Evolutionary conservation across 495 filamentous ascomycete genomes (phyloP), one percentile per base, ranked within the genome.

Genomic region (Penicillium soppii): DNA sequence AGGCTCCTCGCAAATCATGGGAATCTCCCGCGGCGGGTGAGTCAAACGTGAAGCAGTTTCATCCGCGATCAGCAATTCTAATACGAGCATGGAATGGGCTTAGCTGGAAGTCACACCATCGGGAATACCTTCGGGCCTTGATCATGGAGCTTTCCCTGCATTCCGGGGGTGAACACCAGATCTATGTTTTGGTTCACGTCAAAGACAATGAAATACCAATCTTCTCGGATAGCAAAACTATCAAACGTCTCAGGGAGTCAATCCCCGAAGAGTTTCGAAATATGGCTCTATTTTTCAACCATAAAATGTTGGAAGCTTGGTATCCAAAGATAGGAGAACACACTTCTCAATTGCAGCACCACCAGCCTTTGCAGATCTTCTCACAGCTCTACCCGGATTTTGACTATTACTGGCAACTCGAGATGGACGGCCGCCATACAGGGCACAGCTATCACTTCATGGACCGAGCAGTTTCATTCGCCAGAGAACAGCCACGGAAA

Each of bases 331-430:
- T 66, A 22, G 32, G 25, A 7, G 62, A 61, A 9, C 68, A 71
- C 13, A 68, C 55, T 41, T 51, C 56, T 15, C 45, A 54, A 4
- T 26, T 61, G 5, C 67, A 71, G n/a, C 60, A 69, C 42, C 61
- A 60, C 44, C 68, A 71, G 26, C 61, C 71, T 7, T 15, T 73
- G 12, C 66, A 74, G 36, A 65, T 73, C 37, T 90, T 91, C 57
- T 81, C 82, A 39, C 76, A 84, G 49, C 73, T 82, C 21, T 79
- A 86, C 51, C 86, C 85, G 0, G 80, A 89, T 50, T 91, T 87
- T 50, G 85, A 87, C 45, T 88, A 76, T 57, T 76, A 87, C 46
- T 91, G 87, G 87, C 89, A 90, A 60, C 84, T 85, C 76, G 86
- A 90, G 55, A 78, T 87, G 61, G 86, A 91, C 59, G 78, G 79